phyloP scores from a whole-genome alignment of 495 filamentous ascomycete genomes.

The Aspergillus bertholletiae region DNA sequence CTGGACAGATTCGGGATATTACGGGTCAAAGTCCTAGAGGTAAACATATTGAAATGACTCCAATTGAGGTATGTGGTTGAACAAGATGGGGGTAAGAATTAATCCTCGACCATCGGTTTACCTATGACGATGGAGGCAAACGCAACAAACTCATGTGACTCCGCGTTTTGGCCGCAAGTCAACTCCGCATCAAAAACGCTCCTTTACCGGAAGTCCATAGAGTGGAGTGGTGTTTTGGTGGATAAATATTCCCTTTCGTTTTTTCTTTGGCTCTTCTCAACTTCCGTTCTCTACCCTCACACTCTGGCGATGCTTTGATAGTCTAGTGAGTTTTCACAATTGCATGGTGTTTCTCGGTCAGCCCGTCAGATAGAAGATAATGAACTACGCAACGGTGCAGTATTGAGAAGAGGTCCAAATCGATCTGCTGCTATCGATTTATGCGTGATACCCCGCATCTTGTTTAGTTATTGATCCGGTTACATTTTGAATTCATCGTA shows the following conservation, averaged over 20 bases:
- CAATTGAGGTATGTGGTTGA: neutral
- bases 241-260: neutral
- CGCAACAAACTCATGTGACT: constrained; percentile 33
- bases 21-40: constrained; percentile 17
- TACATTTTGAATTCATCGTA: neutral
- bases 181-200: neutral
- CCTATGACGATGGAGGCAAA: constrained; percentile 29
- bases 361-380: neutral
- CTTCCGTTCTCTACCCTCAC: neutral
- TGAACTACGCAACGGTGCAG: constrained; percentile 3
- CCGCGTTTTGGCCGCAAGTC: constrained; percentile 9
- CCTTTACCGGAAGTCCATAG: neutral
- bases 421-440: neutral
- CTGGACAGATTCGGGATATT: constrained; percentile 14
- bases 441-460: constrained; percentile 7
- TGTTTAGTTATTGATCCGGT: neutral
- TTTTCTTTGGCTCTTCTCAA: neutral
- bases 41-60: constrained; percentile 24
- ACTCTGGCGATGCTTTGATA: neutral
- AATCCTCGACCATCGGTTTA: neutral
- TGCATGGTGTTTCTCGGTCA: neutral
- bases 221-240: neutral
- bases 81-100: neutral
- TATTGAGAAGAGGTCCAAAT: neutral
- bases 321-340: neutral